Base-by-base conservation (phyloP, 139 green algal genomes). In the Marvania coccoides region DNA sequence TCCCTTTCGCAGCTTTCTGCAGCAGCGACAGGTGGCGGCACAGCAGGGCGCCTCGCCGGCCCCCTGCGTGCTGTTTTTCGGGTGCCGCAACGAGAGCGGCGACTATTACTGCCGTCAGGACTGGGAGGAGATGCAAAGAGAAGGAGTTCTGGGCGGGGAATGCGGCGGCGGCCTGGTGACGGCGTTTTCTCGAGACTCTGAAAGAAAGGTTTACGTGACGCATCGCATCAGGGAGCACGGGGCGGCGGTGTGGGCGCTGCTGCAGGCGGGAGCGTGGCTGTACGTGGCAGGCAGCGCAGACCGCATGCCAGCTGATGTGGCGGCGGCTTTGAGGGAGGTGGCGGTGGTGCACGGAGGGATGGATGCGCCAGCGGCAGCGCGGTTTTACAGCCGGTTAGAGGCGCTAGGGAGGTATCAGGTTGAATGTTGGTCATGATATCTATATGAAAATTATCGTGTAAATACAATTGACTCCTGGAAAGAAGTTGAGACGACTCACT, bases 51-150 rank as follows among this genome's bases (percentile, higher is more conserved):
- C 66, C 1, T 30, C 6, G 9, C 67, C 67, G 3, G 79, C 75
- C 5, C 76, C 80, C 5, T 83, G 76, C 67, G 53, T 71, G 19
- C 80, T 98, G 40, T 87, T 94, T 51, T 95, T 98, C 61, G 93
- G 93, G 26, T 97, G 91, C 81, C 76, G 93, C 30, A 75, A 72
- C 42, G 34, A 66, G 12, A 6, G 26, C 1, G 67, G 47, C 0
- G 93, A 98, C 71, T 95, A 81, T 55, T 92, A 93, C 51, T 97
- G 94, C 58, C 23, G 39, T 15, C 40, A 78, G 19, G 73, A 97
- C 59, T 95, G 84, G 85, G 47, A 83, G 58, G 46, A 68, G 42
- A 60, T 86, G 47, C 34, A 63, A 57, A 14, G 19, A 34, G 38
- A 34, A 7, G 77, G 76, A 1, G 78, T 88, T 31, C 78, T 94